Percentiles rank a stretch among this genome's conserved stretches.
phyloP scores from a whole-genome alignment of 495 filamentous ascomycete genomes.

The Daldinia vernicosa region DNA sequence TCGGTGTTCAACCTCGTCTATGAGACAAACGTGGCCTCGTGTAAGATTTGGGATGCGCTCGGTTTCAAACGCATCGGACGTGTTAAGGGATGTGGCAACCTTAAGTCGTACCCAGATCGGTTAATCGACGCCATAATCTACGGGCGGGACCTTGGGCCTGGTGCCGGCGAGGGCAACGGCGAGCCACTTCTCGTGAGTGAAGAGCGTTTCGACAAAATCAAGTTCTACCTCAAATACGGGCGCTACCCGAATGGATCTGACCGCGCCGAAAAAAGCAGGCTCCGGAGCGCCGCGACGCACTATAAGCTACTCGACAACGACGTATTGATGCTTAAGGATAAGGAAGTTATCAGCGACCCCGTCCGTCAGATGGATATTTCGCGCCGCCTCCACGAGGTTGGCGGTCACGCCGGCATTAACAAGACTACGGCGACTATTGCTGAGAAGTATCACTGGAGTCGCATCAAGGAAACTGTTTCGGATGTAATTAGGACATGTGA shows the following conservation, averaged over 20 bases:
- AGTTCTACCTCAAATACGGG: slow-evolving; percentile 92
- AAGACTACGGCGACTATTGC: slow-evolving; percentile 96
- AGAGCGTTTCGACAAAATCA: slow-evolving; percentile 98
- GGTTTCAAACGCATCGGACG: slow-evolving; percentile 97
- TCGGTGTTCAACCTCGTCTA: slow-evolving; percentile 98
- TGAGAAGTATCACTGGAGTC: slow-evolving; percentile 96
- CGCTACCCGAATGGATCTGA: slow-evolving; percentile 95
- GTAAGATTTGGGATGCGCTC: slow-evolving; percentile 95
- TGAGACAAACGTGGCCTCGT: slow-evolving; percentile 95
- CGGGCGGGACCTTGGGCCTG: slow-evolving; percentile 75
- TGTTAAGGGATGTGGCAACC: slow-evolving; percentile 85
- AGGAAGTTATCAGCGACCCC: slow-evolving; percentile 94
- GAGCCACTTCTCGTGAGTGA: slow-evolving; percentile 91
- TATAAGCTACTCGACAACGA: slow-evolving; percentile 86
- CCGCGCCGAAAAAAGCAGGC: slow-evolving; percentile 92
- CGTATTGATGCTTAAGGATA: slow-evolving; percentile 94
- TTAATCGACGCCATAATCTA: slow-evolving; percentile 96
- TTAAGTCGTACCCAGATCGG: slow-evolving; percentile 81
- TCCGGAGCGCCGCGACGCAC: slow-evolving; percentile 92
- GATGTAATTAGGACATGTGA: slow-evolving; percentile 91
- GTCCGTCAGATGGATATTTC: slow-evolving; percentile 93
- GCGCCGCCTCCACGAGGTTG: slow-evolving; percentile 70
- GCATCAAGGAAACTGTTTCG: slow-evolving; percentile 97
- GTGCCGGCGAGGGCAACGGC: slow-evolving; percentile 51
- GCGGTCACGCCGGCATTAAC: slow-evolving; percentile 93